Conservation (phyloP, 73 alveolate genomes). For the Paramecium pentaurelia region DNA sequence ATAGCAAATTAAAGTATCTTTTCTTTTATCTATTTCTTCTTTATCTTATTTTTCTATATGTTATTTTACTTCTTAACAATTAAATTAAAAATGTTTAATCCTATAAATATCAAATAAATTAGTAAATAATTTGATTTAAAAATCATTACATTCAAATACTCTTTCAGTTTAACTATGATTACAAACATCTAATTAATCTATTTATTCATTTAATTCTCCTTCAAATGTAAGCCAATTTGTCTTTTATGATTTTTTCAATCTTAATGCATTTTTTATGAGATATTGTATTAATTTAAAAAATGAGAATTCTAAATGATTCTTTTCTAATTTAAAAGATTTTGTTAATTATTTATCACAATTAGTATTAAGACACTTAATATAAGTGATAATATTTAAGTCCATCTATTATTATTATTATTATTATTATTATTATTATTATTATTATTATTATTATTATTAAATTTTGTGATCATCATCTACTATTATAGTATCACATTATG, state of each 20-base stretch:
- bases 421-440: not conserved
- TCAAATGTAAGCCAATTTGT: not conserved
- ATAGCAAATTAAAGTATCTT: not conserved
- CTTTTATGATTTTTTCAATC: not conserved
- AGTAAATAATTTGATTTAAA: not conserved
- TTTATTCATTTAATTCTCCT: not conserved
- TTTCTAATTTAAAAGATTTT: not conserved
- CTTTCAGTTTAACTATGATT: not conserved
- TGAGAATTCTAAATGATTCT: not conserved
- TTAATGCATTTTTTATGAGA: not conserved
- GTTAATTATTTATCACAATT: not conserved
- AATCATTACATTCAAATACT: not conserved
- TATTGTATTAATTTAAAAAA: not conserved
- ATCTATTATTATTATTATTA: not conserved
- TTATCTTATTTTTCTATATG: not conserved
- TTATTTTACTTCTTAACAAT: not conserved
- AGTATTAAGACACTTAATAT: not conserved
- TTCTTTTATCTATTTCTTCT: not conserved
- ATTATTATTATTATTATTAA: not conserved
- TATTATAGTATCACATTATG: not conserved
- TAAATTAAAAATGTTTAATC: not conserved
- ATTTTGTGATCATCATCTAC: not conserved
- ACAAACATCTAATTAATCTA: not conserved
- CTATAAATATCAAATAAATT: not conserved
- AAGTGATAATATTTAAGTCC: not conserved